Conservation (phyloP, 495 filamentous ascomycete genomes). For the Aspergillus heteromorphus region DNA sequence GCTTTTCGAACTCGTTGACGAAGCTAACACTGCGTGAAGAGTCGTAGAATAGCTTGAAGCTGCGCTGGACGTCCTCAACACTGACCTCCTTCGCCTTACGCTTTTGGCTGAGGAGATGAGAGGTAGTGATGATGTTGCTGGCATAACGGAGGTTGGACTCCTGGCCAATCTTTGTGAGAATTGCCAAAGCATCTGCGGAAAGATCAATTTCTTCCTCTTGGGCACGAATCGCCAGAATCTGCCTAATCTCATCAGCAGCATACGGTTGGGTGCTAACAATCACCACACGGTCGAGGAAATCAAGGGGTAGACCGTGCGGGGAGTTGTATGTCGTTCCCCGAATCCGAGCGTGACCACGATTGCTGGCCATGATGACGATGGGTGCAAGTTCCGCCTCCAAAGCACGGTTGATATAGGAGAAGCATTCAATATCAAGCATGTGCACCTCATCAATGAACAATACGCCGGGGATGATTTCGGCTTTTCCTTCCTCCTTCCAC, state of each 20-base stretch:
- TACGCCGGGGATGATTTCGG: conserved; percentile 94
- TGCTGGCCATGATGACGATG: conserved; percentile 99
- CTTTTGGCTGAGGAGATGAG: conserved; percentile 75
- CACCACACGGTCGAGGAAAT: conserved; percentile 92
- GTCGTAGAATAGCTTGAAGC: conserved; percentile 91
- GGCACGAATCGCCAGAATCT: conserved; percentile 85
- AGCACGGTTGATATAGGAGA: conserved; percentile 95
- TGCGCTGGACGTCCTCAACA: conserved; percentile 84
- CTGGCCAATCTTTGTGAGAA: conserved; percentile 91
- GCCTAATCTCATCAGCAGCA: conserved; percentile 73
- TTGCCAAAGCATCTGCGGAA: conserved; percentile 77
- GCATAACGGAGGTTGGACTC: conserved; percentile 91
- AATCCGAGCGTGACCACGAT: conserved; percentile 86
- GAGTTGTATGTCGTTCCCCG: conserved; percentile 87
- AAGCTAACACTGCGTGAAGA: conserved; percentile 82
- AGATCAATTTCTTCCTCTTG: conserved; percentile 95
- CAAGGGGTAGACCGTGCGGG: conserved; percentile 88
- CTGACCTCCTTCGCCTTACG: conserved; percentile 73
- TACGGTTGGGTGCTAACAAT: conserved; percentile 97
- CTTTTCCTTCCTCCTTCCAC: conserved; percentile 99
- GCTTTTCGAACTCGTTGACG: conserved; percentile 82
- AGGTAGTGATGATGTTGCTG: conserved; percentile 92
- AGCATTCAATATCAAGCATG: conserved; percentile 99
- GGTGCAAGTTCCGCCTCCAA: conserved; percentile 90
- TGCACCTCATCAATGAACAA: conserved; percentile 99